Evolutionary conservation across 371 early-diverging fungal species (phyloP).

Genomic region (Smittium culicis): DNA sequence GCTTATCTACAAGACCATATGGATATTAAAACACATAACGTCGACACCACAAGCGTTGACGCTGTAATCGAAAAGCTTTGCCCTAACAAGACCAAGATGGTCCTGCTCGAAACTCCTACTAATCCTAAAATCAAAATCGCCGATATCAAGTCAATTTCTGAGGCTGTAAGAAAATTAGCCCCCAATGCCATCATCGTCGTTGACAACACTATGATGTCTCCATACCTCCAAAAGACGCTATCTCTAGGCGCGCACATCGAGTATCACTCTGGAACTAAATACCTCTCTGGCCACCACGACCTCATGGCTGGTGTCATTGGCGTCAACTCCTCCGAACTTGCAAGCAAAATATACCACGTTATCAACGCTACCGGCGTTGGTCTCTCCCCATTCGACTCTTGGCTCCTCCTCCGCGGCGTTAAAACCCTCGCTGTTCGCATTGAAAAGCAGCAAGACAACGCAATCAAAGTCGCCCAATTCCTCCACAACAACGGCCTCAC

Average conservation of each 20-base stretch:
- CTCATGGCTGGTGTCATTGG: slow-evolving; percentile 90
- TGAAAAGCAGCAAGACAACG: slow-evolving; percentile 77
- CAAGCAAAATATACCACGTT: slow-evolving; percentile 63
- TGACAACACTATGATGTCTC: slow-evolving; percentile 95
- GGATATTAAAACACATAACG: slow-evolving; percentile 63
- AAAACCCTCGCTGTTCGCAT: slow-evolving; percentile 91
- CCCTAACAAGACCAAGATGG: slow-evolving; percentile 64
- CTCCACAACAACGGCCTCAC: slow-evolving; percentile 47
- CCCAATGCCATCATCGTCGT: slow-evolving; percentile 64
- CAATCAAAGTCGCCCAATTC: slow-evolving; percentile 63
- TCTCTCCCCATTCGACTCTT: slow-evolving; percentile 90
- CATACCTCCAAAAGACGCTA: slow-evolving; percentile 89
- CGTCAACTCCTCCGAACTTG: slow-evolving; percentile 49
- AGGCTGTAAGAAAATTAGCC: slow-evolving; percentile 59
- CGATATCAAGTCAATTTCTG: slow-evolving; percentile 73
- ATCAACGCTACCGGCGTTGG: slow-evolving; percentile 91
- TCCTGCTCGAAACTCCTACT: slow-evolving; percentile 91
- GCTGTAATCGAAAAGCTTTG: slow-evolving; percentile 37
- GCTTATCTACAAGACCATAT: slow-evolving; percentile 66
- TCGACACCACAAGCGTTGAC: slow-evolving; percentile 62
- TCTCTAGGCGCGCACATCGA: slow-evolving; percentile 86
- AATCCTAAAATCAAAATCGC: slow-evolving; percentile 90
- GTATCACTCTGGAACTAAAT: slow-evolving; percentile 94
- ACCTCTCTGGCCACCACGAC: slow-evolving; percentile 94
- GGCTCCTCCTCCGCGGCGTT: slow-evolving; percentile 80